These are phyloP conservation scores for Alternaria sp. DNA, from an alignment of 2,329 filamentous ascomycete species.

Conservation along the genomic window DNA sequence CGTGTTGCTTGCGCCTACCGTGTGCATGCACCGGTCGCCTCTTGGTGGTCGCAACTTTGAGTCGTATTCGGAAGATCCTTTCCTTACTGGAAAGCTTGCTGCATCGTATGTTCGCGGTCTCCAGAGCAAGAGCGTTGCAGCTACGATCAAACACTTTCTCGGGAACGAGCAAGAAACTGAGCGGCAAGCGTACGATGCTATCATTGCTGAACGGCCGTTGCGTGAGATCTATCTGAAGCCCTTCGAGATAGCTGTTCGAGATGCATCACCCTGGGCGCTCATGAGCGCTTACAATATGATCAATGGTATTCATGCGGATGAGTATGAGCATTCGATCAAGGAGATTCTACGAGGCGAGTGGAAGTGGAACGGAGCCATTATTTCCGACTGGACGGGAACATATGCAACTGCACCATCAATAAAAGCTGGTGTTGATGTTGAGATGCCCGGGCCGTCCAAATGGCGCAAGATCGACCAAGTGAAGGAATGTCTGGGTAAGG, in stretches of 20 bases:
- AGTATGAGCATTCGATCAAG: conserved; percentile 51
- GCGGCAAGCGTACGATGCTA: conserved; percentile 68
- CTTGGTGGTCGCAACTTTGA: conserved; percentile 87
- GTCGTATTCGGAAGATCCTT: conserved; percentile 83
- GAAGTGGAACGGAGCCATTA: conserved; percentile 52
- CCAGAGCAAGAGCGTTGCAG: conserved; percentile 75
- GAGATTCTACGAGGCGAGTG: conserved; percentile 50
- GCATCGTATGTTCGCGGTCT: conserved; percentile 74
- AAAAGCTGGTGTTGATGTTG: conserved; percentile 48
- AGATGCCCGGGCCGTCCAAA: conserved; percentile 51
- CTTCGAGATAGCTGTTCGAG: conserved; percentile 74
- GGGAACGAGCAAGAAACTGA: conserved; percentile 77
- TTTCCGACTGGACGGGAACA: conserved; percentile 52
- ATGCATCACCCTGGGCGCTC: conserved; percentile 70
- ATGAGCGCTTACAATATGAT: conserved; percentile 74
- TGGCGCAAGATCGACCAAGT: conserved; percentile 48
- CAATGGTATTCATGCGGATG: conserved; percentile 61
- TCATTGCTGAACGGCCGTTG: conserved; percentile 68
- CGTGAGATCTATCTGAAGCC: conserved; percentile 76
- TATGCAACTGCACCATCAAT: conserved; percentile 49
- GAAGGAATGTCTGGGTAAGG: conserved; percentile 40
- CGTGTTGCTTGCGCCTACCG: conserved; percentile 76
- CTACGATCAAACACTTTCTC: conserved; percentile 80
- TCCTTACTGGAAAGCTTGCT: conserved; percentile 75
- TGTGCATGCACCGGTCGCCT: conserved; percentile 82